Conservation (phyloP, 2,329 filamentous ascomycete genomes). For the Dichotomopilus funicola region DNA sequence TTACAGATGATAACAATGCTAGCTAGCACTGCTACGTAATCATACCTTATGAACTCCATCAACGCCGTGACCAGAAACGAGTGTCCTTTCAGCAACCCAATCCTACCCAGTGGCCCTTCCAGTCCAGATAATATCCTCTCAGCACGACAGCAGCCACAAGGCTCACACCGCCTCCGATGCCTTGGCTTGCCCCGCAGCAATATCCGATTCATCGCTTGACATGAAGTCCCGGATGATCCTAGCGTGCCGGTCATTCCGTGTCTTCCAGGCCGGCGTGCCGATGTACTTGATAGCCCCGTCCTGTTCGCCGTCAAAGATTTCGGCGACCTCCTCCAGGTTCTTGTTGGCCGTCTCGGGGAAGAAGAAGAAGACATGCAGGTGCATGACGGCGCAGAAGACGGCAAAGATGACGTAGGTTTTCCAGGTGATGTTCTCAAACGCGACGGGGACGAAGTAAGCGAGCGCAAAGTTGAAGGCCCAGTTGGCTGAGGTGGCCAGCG, state of each 20-base stretch:
- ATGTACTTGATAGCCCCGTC: slow-evolving; percentile 33
- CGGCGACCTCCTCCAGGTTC: slow-evolving; percentile 30
- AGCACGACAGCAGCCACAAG: neutral
- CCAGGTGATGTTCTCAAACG: slow-evolving; percentile 34
- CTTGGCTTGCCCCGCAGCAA: neutral
- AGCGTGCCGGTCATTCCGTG: slow-evolving; percentile 29
- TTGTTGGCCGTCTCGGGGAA: slow-evolving; percentile 34
- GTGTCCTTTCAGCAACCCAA: too few species aligned
- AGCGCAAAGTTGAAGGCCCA: slow-evolving; percentile 38
- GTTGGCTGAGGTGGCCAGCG: slow-evolving; percentile 31
- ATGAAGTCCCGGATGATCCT: neutral
- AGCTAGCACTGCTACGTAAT: too few species aligned
- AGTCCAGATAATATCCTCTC: too few species aligned
- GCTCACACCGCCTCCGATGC: neutral
- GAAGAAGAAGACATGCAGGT: slow-evolving; percentile 29
- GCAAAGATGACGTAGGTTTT: slow-evolving; percentile 31
- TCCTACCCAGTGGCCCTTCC: too few species aligned
- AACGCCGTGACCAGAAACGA: too few species aligned
- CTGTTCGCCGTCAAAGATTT: slow-evolving; percentile 31
- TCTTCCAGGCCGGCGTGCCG: slow-evolving; percentile 39
- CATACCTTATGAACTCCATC: too few species aligned
- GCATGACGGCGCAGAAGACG: slow-evolving; percentile 30
- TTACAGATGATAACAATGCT: too few species aligned
- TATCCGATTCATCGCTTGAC: neutral
- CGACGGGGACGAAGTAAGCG: slow-evolving; percentile 33